Base-by-base conservation (phyloP, 371 early-diverging fungal genomes). In the Batkoa obscura region DNA sequence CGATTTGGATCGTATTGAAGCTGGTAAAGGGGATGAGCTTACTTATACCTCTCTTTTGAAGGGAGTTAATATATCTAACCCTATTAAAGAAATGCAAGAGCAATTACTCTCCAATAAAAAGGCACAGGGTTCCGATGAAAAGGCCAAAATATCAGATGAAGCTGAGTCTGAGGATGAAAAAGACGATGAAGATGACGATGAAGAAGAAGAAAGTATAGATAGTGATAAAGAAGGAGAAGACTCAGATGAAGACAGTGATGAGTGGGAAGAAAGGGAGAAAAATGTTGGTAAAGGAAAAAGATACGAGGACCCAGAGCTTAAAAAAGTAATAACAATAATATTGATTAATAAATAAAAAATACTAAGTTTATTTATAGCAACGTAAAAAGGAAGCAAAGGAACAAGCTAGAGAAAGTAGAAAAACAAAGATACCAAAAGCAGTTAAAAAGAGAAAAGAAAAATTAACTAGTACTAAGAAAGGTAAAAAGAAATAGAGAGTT, bases 391-490 rank as follows among this genome's bases (percentile, higher is more conserved):
- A 76, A 30, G 78, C 78, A 36, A 96, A 93, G 68, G 92, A 91
- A 56, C 90, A 79, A 53, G 86, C 85, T 47, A 77, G 90, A 42
- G 91, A 91, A 62, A 81, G 83, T 62, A 76, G 97, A 64, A 88
- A 90, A 65, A 80, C 75, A 60, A 96, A 96, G 72, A 77, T 92
- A 13, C 90, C 90, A 30, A 96, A 96, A 69, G 77, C 89, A 2
- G 92, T 88, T 60, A 95, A 96, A 73, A 94, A 94, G 68, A 73
- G 89, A 60, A 86, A 84, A 64, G 74, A 80, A 59, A 83, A 88
- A 60, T 61, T 58, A 2, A 47, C 53, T 39, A 4, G 38, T 6
- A 12, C 8, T 53, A 34, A 38, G 6, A 53, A 53, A 39, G 10
- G 10, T 6, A 53, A 53, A 30, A 53, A 39, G 38, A 38, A 39